Conservation (phyloP, 306 rosid species). For the Geum urbanum region DNA sequence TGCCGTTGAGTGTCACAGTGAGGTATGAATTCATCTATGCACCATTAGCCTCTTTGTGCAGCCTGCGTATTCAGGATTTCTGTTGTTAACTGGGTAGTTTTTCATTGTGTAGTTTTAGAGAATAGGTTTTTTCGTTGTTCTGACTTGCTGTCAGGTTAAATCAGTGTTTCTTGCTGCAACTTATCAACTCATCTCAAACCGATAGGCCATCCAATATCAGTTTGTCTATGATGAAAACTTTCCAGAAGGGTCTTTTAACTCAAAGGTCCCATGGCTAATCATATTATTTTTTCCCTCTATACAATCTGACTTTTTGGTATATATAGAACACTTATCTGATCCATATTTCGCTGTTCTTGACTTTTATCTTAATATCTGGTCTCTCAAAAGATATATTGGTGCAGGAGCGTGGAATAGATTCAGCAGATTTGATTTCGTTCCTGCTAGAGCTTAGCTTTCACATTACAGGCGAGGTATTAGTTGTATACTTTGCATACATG, state of each 20-base stretch:
- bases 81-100: conserved; percentile 14
- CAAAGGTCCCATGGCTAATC: conserved; percentile 58
- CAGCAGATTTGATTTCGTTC: conserved; percentile 84
- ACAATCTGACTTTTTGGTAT: not conserved
- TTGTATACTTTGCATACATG: conserved; percentile 18
- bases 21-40: conserved; percentile 46
- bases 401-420: conserved; percentile 85
- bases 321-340: conserved; percentile 16
- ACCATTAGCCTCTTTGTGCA: too few relatives aligned
- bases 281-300: conserved; percentile 8
- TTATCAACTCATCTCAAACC: conserved; percentile 70
- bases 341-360: conserved; percentile 11
- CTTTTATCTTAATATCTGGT: conserved; percentile 16
- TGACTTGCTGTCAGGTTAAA: conserved; percentile 48
- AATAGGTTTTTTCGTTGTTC: conserved; percentile 25
- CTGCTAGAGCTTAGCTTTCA: conserved; percentile 97
- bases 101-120: conserved; percentile 29
- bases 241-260: conserved; percentile 82
- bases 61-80: too few relatives aligned
- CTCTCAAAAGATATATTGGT: not conserved
- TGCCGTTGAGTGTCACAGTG: conserved; percentile 85
- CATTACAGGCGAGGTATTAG: conserved; percentile 79
- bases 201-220: conserved; percentile 74
- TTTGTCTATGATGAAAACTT: conserved; percentile 83
- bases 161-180: conserved; percentile 92